These are phyloP conservation scores for Arthrobotrys musiformis DNA, from an alignment of 2,329 filamentous ascomycete genomes.

Conservation along the genomic window DNA sequence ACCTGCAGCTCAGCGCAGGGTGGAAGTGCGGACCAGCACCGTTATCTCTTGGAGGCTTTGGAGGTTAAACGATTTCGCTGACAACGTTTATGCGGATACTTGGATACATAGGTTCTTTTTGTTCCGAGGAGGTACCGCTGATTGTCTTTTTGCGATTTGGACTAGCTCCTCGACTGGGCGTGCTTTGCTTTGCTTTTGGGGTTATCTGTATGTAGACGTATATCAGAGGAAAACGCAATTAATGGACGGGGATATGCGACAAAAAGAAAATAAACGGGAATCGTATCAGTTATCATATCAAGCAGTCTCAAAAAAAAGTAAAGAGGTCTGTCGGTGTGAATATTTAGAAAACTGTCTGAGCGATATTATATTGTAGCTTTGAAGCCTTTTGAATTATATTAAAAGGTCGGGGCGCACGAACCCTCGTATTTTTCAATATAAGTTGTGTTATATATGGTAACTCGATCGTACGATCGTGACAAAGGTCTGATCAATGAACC, in stretches of 20 bases:
- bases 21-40: not conserved
- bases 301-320: too few relatives aligned
- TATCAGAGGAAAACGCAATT: slow-evolving; percentile 7
- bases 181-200: too few relatives aligned
- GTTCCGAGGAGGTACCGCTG: slow-evolving; percentile 15
- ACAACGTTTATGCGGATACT: slow-evolving; percentile 17
- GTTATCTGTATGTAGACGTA: slow-evolving; percentile 1
- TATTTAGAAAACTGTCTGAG: not conserved
- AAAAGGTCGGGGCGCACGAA: slow-evolving; percentile 19
- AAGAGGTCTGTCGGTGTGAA: not conserved
- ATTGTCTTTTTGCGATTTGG: not conserved
- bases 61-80: too few relatives aligned
- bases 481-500: too few relatives aligned
- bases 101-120: slow-evolving; percentile 3
- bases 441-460: slow-evolving; percentile 33
- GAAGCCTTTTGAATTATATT: not conserved
- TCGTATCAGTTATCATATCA: not conserved
- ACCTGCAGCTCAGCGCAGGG: slow-evolving; percentile 25
- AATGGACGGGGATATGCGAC: slow-evolving; percentile 23
- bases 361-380: not conserved
- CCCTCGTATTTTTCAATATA: slow-evolving; percentile 50
- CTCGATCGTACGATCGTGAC: slow-evolving; percentile 34
- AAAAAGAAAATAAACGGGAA: not conserved
- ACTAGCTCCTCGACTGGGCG: too few relatives aligned
- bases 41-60: slow-evolving; percentile 47